A percentile compares a stretch with the other conserved stretches of the same genome.
These are phyloP conservation scores for Torulaspora franciscae DNA, from an alignment of 805 yeast species.

Conservation along the genomic window DNA sequence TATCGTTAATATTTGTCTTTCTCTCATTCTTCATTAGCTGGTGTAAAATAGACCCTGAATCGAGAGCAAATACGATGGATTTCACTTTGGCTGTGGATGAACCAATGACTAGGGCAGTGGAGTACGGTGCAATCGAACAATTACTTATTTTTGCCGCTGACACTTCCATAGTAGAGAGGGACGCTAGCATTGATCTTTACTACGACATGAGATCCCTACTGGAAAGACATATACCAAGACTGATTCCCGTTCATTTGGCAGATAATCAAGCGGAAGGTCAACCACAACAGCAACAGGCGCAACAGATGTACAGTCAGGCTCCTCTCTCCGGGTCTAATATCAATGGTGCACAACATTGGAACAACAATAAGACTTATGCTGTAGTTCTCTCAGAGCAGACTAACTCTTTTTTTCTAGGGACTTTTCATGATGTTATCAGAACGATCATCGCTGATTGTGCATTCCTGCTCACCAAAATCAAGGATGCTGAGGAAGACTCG, in stretches of 20 bases:
- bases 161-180: slow-evolving; percentile 38
- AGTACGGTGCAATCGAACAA: slow-evolving; percentile 67
- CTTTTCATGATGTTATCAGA: slow-evolving; percentile 49
- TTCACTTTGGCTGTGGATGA: slow-evolving; percentile 52
- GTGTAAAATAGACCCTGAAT: slow-evolving; percentile 49
- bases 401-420: slow-evolving; percentile 36
- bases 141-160: slow-evolving; percentile 58
- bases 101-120: slow-evolving; percentile 55
- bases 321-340: background rate
- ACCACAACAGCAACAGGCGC: slow-evolving; percentile 5
- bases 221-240: slow-evolving; percentile 60
- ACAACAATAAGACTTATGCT: slow-evolving; percentile 9
- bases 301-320: background rate
- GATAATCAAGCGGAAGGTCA: slow-evolving; percentile 42
- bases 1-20: slow-evolving; percentile 47
- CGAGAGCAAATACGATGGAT: slow-evolving; percentile 45
- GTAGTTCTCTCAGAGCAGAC: slow-evolving; percentile 26
- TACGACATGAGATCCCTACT: slow-evolving; percentile 64
- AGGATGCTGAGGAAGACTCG: slow-evolving; percentile 72
- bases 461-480: slow-evolving; percentile 56
- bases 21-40: slow-evolving; percentile 57
- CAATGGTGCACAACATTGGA: slow-evolving; percentile 2
- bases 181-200: slow-evolving; percentile 43
- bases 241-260: slow-evolving; percentile 47
- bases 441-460: slow-evolving; percentile 60